These are phyloP conservation scores for Isatis tinctoria DNA, from an alignment of 345 rosid species.

Conservation along the genomic window DNA sequence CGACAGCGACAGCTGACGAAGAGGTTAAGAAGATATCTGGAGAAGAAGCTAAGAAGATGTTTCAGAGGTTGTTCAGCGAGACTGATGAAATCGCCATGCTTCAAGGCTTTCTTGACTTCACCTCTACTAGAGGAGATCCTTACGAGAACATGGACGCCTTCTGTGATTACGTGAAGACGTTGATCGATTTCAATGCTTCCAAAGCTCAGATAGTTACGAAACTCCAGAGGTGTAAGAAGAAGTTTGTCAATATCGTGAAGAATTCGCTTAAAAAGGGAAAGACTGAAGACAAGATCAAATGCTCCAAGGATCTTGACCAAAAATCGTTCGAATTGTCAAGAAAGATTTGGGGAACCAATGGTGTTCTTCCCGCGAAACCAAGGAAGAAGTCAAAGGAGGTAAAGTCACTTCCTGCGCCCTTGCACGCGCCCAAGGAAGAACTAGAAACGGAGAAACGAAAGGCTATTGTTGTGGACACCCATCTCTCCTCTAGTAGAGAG, in stretches of 20 bases:
- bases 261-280: conserved; percentile 20
- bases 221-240: conserved; percentile 40
- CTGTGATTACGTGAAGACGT: conserved; percentile 37
- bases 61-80: conserved; percentile 49
- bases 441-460: neutral
- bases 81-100: conserved; percentile 46
- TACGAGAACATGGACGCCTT: conserved; percentile 36
- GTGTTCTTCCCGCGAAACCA: conserved; percentile 19
- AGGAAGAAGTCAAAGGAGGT: conserved; percentile 20
- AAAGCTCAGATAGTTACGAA: conserved; percentile 42
- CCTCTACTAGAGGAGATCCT: conserved; percentile 37
- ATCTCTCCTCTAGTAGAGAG: conserved; percentile 5
- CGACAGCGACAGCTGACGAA: neutral
- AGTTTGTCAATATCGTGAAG: conserved; percentile 26
- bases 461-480: neutral
- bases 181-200: conserved; percentile 36
- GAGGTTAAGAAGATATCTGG: conserved; percentile 25
- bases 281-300: conserved; percentile 24
- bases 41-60: conserved; percentile 43
- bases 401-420: neutral
- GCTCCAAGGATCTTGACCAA: conserved; percentile 34
- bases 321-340: conserved; percentile 36
- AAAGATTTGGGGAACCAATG: conserved; percentile 34
- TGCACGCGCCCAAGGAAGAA: neutral
- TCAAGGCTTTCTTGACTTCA: conserved; percentile 40